Base-by-base conservation (phyloP, 768 basidiomycete genomes). In the Rhizopogon salebrosus region DNA sequence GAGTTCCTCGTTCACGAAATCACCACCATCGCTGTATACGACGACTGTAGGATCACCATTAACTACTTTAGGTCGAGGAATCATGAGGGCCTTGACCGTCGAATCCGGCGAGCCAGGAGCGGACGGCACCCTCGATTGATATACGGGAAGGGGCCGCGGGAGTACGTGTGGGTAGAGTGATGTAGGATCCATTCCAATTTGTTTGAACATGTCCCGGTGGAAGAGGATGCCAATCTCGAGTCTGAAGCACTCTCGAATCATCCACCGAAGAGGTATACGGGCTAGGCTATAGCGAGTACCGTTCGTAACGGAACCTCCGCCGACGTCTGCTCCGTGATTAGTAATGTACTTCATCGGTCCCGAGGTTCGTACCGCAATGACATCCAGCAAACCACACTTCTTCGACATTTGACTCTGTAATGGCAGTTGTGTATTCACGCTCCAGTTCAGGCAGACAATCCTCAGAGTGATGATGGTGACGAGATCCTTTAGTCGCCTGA, bases 361-460 rank as follows among this genome's bases (percentile, higher is more conserved):
- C 3, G n/a, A 29, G 5, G 27, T 23, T 68, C 76, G 26, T 57
- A 87, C 88, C 87, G 41, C 79, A 80, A 57, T 90, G 88, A 58
- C 77, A 80, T 0, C 89, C 89, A 3, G 87, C 66, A 58, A 91
- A 92, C 89, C 89, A 91, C 1, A 92, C 89, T 57, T 92, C 88
- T 43, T 80, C 75, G 3, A 88, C 80, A 53, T 89, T 69, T 0
- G 88, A 90, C 48, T 64, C 42, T 16, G 64, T 60, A 20, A 68
- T 65, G 3, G 67, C 62, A 14, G 49, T 57, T 56, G 73, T 64
- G 49, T 74, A 79, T 23, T 70, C 64, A 0, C 55, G 58, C 53
- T 83, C 79, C 10, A 77, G 65, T 34, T 79, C 71, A 22, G 67
- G 63, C 16, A 68, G 56, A 4, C 46, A 23, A 3, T 56, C 41